Base-by-base conservation (phyloP, 176 grass and related monocot genomes). In the Ensete ventricosum region DNA sequence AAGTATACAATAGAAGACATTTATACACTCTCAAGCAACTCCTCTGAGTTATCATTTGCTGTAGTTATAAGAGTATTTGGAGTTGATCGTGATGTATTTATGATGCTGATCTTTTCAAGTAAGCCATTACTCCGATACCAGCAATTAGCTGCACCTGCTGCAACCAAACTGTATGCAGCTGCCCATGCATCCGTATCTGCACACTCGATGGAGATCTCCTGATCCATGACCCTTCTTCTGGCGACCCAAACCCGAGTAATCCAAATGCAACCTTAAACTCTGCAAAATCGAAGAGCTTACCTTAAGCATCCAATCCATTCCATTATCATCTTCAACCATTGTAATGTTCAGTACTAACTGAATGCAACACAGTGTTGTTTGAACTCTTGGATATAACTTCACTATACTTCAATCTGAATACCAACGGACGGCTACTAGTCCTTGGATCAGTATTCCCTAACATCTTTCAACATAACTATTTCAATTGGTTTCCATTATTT, bases 51-150 rank as follows among this genome's bases (percentile, higher is more conserved):
- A 4, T 43, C 34, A 43, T 43, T 43, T 74, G 11, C 13, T 73
- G 27, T 74, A 11, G 10, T 74, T 74, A 73, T 17, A 57, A 12
- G 67, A 70, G 34, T 70, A 9, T 20, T 17, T 49, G 34, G 65
- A 24, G 53, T 64, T 25, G 29, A 64, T 21, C 55, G 10, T 14
- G 13, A 52, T 17, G 2, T 58, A 57, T 54, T 27, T 83, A 88
- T 55, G 76, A 73, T 9, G 85, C 81, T 11, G 84, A 71, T 74
- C 88, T 85, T 69, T 87, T 99, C 85, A 99, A 87, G 83, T 91
- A 99, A 1, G 90, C 95, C 95, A 99, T 91, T 11, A 94, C 86
- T 12, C 90, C 90, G 49, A 99, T 85, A 51, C 95, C 90, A 12
- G 90, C 88, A 27, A 94, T 88, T 6, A 99, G 83, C 90, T 2